Evolutionary conservation across 2,329 filamentous ascomycete genomes (phyloP), one percentile per base, ranked within the genome.

Genomic region (Diaporthe citrichinensis): DNA sequence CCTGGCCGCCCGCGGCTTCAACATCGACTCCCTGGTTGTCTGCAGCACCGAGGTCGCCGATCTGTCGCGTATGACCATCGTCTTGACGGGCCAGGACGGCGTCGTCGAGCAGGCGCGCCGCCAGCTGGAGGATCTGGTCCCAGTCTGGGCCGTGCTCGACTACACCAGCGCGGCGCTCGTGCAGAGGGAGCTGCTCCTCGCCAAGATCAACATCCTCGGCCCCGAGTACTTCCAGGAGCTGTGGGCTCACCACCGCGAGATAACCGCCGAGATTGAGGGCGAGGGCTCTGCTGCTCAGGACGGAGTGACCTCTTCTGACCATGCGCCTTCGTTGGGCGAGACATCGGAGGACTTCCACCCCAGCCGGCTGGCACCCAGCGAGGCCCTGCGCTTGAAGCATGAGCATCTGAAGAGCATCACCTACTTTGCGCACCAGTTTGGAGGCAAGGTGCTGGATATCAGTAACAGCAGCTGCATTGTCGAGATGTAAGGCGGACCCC

Each of bases 201-300:
- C 97, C 81, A 99, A 99, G 89, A 91, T 99, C 86, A 98, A 96
- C 85, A 98, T 98, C 77, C 90, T 99, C 51, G 97, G 97, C 0
- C 97, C 97, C 8, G 97, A 99, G 88, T 98, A 98, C 87, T 99
- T 98, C 81, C 96, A 98, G 87, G 97, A 99, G 87, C 90, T 99
- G 74, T 92, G 98, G 79, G 93, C 95, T 73, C 97, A 99, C 85
- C 97, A 99, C 86, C 93, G 96, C 76, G 97, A 98, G 87, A 98
- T 98, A 73, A 89, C 89, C 36, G 85, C 87, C 61, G 86, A 87
- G 23, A 78, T 81, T 44, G 85, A 87, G 12, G 81, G 84, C 46
- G 92, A 94, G 74, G 61, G 68, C 44, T 14, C 61, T 25, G n/a
- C 57, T 55, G 10, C 46, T 25, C 57, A 73, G 71, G 74, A 57